Conservation (phyloP, 78 protist species). For the Cavenderia fasciculata region DNA sequence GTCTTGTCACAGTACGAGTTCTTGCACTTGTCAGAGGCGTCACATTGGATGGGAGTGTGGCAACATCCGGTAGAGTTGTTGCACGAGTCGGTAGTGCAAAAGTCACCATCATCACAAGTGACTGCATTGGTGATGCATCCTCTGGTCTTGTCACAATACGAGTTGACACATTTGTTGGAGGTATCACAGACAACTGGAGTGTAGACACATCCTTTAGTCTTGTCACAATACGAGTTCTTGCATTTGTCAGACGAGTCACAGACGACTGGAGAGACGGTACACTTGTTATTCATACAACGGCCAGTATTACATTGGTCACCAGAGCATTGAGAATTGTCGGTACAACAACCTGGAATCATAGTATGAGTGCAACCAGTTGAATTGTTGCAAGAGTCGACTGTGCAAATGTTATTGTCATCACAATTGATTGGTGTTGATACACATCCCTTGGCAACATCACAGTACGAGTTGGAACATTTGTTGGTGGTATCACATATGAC, state of each 20-base stretch:
- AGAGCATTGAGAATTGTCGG: conserved; percentile 1
- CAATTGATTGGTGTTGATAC: conserved; percentile 8
- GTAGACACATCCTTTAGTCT: not conserved
- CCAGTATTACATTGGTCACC: not conserved
- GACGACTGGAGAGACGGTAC: conserved; percentile 9
- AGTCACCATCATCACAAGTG: conserved; percentile 33
- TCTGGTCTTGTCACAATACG: not conserved
- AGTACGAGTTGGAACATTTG: conserved; percentile 2
- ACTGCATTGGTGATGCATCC: conserved; percentile 8
- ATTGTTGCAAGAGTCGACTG: conserved; percentile 2
- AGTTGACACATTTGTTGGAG: no score
- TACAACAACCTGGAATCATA: conserved; percentile 17
- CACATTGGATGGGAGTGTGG: conserved; percentile 22
- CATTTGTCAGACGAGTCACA: not conserved
- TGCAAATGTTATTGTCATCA: conserved; percentile 9
- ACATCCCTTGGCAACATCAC: conserved; percentile 7
- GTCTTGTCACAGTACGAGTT: not conserved
- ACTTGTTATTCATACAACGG: conserved; percentile 5
- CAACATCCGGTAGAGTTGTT: not conserved
- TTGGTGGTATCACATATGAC: conserved; percentile 23
- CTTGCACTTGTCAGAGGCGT: not conserved
- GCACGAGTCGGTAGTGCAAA: conserved; percentile 21
- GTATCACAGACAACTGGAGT: conserved; percentile 8
- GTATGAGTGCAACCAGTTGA: conserved; percentile 37
- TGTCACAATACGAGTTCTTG: conserved; percentile 7